Conservation (phyloP, 768 basidiomycete species). For the Boletus reticulatus region DNA sequence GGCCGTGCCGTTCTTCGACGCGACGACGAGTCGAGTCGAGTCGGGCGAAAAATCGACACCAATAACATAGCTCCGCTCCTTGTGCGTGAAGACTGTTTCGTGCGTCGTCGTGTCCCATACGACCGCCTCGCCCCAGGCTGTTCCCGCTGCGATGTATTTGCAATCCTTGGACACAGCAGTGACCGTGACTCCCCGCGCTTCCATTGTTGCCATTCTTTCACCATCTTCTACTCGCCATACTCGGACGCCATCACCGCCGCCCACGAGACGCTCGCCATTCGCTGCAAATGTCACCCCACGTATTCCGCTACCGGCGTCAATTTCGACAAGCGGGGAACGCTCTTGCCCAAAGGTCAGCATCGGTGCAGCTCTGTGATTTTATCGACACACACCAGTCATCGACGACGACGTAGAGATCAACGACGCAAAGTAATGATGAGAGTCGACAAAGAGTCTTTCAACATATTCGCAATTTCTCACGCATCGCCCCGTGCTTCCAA, state of each 20-base stretch:
- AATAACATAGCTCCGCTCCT: neutral
- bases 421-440: too few species aligned
- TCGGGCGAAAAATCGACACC: neutral
- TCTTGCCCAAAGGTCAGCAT: neutral
- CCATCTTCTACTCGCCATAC: neutral
- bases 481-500: too few species aligned
- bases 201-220: neutral
- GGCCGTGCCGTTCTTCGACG: neutral
- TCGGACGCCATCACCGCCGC: neutral
- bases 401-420: too few species aligned
- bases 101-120: neutral
- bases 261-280: neutral
- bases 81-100: neutral
- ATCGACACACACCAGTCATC: neutral
- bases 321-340: neutral
- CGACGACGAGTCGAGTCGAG: neutral
- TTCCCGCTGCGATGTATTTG: neutral
- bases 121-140: neutral
- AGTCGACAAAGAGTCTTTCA: too few species aligned
- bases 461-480: too few species aligned
- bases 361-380: neutral
- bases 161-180: conserved; percentile 2
- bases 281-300: neutral
- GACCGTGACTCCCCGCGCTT: neutral
- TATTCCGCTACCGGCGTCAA: neutral